A percentile compares a stretch with the other conserved stretches of the same genome.
phyloP scores from a whole-genome alignment of 2,329 filamentous ascomycete genomes.

The Elsinoe necatrix region DNA sequence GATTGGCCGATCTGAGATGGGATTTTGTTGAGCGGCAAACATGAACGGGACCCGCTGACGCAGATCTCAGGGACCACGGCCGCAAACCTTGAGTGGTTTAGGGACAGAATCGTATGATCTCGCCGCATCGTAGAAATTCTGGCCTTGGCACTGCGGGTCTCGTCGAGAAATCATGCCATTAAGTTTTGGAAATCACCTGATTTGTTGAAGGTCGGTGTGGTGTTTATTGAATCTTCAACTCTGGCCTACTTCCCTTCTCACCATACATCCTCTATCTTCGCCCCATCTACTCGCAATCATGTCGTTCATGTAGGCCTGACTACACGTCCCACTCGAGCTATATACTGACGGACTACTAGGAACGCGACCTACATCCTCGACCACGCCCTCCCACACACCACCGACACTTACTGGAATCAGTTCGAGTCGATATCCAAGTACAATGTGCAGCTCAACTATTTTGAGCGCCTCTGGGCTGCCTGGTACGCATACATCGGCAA shows the following conservation, averaged over 20 bases:
- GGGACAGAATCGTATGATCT: slow-evolving; percentile 13
- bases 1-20: neutral
- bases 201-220: neutral
- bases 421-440: slow-evolving; percentile 57
- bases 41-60: neutral
- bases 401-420: slow-evolving; percentile 56
- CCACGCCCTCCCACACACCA: slow-evolving; percentile 31
- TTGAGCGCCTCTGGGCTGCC: slow-evolving; percentile 84
- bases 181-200: neutral
- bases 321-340: neutral
- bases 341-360: slow-evolving; percentile 15
- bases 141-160: slow-evolving; percentile 2
- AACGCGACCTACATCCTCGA: slow-evolving; percentile 29
- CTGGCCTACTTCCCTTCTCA: neutral
- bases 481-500: slow-evolving; percentile 99
- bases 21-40: neutral
- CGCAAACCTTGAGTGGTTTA: neutral
- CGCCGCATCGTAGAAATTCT: slow-evolving; percentile 2
- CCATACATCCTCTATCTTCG: neutral
- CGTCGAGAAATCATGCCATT: slow-evolving; percentile 5
- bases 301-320: slow-evolving; percentile 20
- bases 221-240: neutral
- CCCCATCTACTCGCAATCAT: no score
- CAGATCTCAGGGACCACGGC: slow-evolving; percentile 5
- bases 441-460: slow-evolving; percentile 78